phyloP scores from a whole-genome alignment of 2,329 filamentous ascomycete species.

The Fusarium lateritium region DNA sequence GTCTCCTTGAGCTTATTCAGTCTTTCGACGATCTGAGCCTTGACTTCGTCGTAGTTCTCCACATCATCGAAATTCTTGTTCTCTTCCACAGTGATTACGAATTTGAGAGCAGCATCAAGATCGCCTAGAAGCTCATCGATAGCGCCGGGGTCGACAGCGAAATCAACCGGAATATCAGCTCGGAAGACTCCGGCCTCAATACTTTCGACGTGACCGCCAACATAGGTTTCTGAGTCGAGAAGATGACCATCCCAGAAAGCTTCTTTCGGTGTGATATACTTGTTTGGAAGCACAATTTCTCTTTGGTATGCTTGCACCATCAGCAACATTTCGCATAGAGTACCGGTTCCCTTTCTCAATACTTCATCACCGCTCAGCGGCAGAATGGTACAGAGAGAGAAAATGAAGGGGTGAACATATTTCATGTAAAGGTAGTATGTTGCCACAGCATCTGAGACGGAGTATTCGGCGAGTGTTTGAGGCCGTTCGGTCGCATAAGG shows the following conservation, averaged over 20 bases:
- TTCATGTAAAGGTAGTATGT: slow-evolving; percentile 99
- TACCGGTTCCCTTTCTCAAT: slow-evolving; percentile 94
- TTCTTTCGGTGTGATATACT: slow-evolving; percentile 91
- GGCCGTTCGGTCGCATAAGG: slow-evolving; percentile 90
- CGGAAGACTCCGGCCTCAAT: slow-evolving; percentile 98
- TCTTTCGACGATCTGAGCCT: slow-evolving; percentile 81
- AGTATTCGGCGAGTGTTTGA: slow-evolving; percentile 96
- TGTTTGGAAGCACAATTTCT: slow-evolving; percentile 94
- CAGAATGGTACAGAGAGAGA: slow-evolving; percentile 97
- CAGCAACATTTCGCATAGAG: slow-evolving; percentile 98
- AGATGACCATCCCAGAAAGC: slow-evolving; percentile 97
- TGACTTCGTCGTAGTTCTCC: slow-evolving; percentile 87
- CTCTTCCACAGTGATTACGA: slow-evolving; percentile 88
- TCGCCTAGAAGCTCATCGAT: slow-evolving; percentile 91
- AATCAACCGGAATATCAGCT: slow-evolving; percentile 94
- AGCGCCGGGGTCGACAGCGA: slow-evolving; percentile 88
- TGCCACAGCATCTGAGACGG: slow-evolving; percentile 97
- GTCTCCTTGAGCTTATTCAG: slow-evolving; percentile 82
- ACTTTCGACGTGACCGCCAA: slow-evolving; percentile 98
- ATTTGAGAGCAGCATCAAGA: slow-evolving; percentile 89
- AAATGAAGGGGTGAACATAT: slow-evolving; percentile 99
- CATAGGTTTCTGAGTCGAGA: slow-evolving; percentile 96
- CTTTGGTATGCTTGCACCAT: slow-evolving; percentile 98
- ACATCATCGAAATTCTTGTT: slow-evolving; percentile 86
- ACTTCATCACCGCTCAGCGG: slow-evolving; percentile 94